phyloP scores from a whole-genome alignment of 192 early-diverging fungal species.

The Lobosporangium transversale region DNA sequence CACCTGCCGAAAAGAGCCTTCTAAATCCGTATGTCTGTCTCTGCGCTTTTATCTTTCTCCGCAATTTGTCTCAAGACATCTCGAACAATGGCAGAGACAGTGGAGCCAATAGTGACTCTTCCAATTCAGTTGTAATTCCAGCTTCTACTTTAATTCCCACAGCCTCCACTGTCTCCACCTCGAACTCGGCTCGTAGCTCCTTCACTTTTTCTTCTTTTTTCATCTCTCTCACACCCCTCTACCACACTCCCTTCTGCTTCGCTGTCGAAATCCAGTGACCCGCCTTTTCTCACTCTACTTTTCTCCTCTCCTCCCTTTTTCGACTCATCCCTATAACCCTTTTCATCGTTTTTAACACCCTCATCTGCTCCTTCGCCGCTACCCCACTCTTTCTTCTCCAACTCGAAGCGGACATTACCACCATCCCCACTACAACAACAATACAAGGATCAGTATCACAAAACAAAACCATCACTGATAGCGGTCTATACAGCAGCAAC shows the following conservation, averaged over 20 bases:
- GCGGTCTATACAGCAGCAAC: not conserved
- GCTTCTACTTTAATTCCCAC: slow-evolving; percentile 15
- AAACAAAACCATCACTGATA: not conserved
- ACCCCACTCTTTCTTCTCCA: slow-evolving; percentile 4
- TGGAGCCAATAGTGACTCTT: not conserved
- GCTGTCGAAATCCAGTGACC: slow-evolving; percentile 2
- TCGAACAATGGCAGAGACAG: not conserved
- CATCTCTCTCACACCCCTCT: slow-evolving; percentile 7
- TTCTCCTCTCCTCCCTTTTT: slow-evolving; percentile 25
- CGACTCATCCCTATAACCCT: not conserved
- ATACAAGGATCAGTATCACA: not conserved
- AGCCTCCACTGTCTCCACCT: slow-evolving; percentile 7
- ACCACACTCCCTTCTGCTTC: slow-evolving; percentile 11
- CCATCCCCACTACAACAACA: not conserved
- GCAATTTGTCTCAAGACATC: not conserved
- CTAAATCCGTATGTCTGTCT: not conserved
- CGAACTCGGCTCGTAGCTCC: slow-evolving; percentile 1
- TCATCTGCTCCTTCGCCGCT: slow-evolving; percentile 5
- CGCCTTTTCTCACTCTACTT: slow-evolving; percentile 26
- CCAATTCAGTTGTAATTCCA: slow-evolving; percentile 12
- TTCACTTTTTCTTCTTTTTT: slow-evolving; percentile 5
- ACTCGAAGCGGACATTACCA: too few species aligned
- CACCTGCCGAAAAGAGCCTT: slow-evolving; percentile 2
- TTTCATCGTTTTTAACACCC: slow-evolving; percentile 7
- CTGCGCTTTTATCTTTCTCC: not conserved